Evolutionary conservation across 768 basidiomycete species (phyloP), one percentile per base, ranked within the genome.

Genomic region (Kwoniella dejecticola): DNA sequence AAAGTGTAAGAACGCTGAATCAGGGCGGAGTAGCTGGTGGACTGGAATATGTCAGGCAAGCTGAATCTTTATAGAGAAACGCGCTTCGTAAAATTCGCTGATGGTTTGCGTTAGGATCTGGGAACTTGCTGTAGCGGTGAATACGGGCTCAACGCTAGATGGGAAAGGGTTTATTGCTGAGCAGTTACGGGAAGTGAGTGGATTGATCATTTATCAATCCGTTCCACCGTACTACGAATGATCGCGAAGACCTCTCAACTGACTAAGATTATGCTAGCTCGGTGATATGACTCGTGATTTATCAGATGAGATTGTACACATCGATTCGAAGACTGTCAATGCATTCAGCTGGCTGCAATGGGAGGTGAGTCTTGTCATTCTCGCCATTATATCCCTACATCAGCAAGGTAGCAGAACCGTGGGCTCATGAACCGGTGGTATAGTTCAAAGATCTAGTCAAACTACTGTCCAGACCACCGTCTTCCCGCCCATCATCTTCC

Each of bases 331-430:
- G 49, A 65, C 67, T 17, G 68, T 76, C 15, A 70, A 66, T 31
- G 63, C 74, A 1, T 76, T 76, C 40, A 66, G 64, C 46, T 72
- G 71, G 69, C 62, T 76, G 6, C 71, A 72, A 30, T 70, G 67
- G 68, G 69, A 76, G 64, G 74, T 76, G 48, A 64, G 71, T 56
- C n/a, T n/a, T n/a, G n/a, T n/a, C n/a, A n/a, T n/a, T n/a, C n/a
- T n/a, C n/a, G n/a, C n/a, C n/a, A n/a, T n/a, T n/a, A n/a, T n/a
- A n/a, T n/a, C n/a, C n/a, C n/a, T n/a, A n/a, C n/a, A n/a, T n/a
- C n/a, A n/a, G 4, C 47, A 26, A 11, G 49, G 23, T 33, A 12
- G 33, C 15, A 31, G 7, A n/a, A n/a, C n/a, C n/a, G n/a, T n/a
- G n/a, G n/a, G n/a, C n/a, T n/a, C n/a, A n/a, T n/a, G n/a, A n/a